Percentiles rank a stretch among this genome's conserved stretches.
Conservation (phyloP, 306 rosid species). For the Vicia sativa region DNA sequence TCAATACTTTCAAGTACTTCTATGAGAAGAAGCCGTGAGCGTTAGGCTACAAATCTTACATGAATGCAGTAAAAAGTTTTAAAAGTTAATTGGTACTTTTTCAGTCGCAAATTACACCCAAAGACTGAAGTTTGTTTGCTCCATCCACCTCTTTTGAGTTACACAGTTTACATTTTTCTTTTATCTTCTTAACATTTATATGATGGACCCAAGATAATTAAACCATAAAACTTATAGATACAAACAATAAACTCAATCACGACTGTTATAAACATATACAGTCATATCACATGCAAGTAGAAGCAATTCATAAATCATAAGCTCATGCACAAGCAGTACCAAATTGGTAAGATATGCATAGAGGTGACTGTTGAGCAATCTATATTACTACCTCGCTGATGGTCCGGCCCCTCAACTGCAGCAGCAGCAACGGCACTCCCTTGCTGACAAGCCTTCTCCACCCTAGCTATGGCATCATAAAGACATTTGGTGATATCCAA, state of each 20-base stretch:
- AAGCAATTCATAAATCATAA: constrained; percentile 24
- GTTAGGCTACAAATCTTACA: constrained; percentile 12
- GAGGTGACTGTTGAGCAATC: constrained; percentile 54
- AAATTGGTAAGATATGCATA: constrained; percentile 23
- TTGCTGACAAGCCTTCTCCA: constrained; percentile 95
- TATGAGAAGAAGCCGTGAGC: constrained; percentile 22
- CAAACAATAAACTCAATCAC: constrained; percentile 18
- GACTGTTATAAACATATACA: constrained; percentile 24
- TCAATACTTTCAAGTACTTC: constrained; percentile 15
- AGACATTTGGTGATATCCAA: constrained; percentile 93
- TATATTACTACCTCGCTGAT: constrained; percentile 61
- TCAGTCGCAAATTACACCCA: constrained; percentile 1
- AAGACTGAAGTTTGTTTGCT: neutral
- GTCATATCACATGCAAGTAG: constrained; percentile 5
- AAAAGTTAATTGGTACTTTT: neutral
- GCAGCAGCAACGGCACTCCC: constrained; percentile 97
- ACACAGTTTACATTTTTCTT: neutral
- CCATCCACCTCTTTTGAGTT: constrained; percentile 6
- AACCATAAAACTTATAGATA: neutral
- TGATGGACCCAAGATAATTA: constrained; percentile 10
- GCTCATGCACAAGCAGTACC: constrained; percentile 24
- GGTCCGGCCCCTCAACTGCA: constrained; percentile 92
- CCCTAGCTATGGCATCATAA: constrained; percentile 92
- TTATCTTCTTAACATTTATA: neutral
- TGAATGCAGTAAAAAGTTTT: neutral